Base-by-base conservation (phyloP, 495 filamentous ascomycete genomes). In the Beverwykella pulmonaria region DNA sequence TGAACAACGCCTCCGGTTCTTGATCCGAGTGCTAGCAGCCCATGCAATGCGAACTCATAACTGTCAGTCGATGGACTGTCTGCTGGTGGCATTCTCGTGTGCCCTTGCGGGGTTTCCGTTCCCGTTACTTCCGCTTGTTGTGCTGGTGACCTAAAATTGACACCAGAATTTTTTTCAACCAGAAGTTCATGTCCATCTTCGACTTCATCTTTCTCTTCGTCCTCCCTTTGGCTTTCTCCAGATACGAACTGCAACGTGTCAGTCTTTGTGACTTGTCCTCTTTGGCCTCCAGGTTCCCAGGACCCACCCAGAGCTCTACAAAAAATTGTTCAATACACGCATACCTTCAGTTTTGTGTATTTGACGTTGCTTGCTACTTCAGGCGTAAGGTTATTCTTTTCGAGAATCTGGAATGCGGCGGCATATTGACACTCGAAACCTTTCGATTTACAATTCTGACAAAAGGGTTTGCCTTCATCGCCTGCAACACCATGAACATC, bases 381-480 rank as follows among this genome's bases (percentile, higher is more conserved):
- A 23, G 50, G 47, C 50, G 61, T 63, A 27, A 54, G 30, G 30
- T 52, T 53, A n/a, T 56, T 63, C 25, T 63, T 54, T 8, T 22
- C 52, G 1, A 44, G 50, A 30, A 63, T 53, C 29, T 52, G 22
- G 17, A 63, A 54, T 17, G 27, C 1, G 1, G 22, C 50, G 6
- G 49, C 34, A 30, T 63, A 63, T 41, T 22, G 48, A 46, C 61
- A 63, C 9, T 56, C 50, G 27, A 63, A 63, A 0, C 39, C 36
- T 20, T 63, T 63, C n/a, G 48, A 22, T 23, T 39, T 63, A 23
- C 61, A 63, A 30, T 63, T 63, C 19, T 47, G 49, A 23, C 61
- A 63, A 22, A 20, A 56, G 19, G 61, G 61, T 36, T 63, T 63
- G 5, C 52, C 30, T 53, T 63, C 61, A 27, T 56, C 61, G 34